These are phyloP conservation scores for Prunus salicina DNA, from an alignment of 306 rosid species.

Conservation along the genomic window DNA sequence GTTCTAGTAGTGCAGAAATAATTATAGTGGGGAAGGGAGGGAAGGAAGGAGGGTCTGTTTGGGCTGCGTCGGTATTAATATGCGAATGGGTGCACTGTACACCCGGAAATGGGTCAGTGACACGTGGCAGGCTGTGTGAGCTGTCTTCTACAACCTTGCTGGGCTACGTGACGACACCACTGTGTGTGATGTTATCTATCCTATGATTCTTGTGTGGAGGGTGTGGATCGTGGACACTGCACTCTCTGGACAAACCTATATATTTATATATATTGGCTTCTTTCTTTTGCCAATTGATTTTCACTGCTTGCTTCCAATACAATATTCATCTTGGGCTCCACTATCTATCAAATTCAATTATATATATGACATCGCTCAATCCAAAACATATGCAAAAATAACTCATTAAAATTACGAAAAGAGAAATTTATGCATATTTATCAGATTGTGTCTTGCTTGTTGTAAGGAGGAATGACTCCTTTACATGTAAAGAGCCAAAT, in stretches of 20 bases:
- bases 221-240: slow-evolving; percentile 44
- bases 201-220: slow-evolving; percentile 46
- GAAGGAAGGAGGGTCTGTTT: slow-evolving; percentile 28
- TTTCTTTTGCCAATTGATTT: background rate
- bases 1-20: slow-evolving; percentile 15
- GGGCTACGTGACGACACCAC: slow-evolving; percentile 54
- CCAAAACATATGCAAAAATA: too few relatives aligned
- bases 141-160: slow-evolving; percentile 56
- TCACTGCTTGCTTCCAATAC: background rate
- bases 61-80: slow-evolving; percentile 54
- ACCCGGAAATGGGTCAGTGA: slow-evolving; percentile 25
- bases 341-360: too few relatives aligned
- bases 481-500: too few relatives aligned
- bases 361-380: too few relatives aligned
- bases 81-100: slow-evolving; percentile 16
- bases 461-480: too few relatives aligned
- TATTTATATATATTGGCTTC: too few relatives aligned
- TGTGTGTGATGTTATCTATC: slow-evolving; percentile 50
- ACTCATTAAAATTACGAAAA: too few relatives aligned
- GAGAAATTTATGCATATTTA: too few relatives aligned
- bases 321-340: background rate
- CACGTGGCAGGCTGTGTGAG: slow-evolving; percentile 55
- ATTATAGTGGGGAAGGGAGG: slow-evolving; percentile 26
- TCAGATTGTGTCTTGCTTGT: too few relatives aligned
- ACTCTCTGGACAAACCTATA: background rate